Percentiles rank a stretch among this genome's conserved stretches.
These are phyloP conservation scores for Apiotrichum siamense DNA, from an alignment of 1,284 basidiomycete genomes.

Conservation along the genomic window DNA sequence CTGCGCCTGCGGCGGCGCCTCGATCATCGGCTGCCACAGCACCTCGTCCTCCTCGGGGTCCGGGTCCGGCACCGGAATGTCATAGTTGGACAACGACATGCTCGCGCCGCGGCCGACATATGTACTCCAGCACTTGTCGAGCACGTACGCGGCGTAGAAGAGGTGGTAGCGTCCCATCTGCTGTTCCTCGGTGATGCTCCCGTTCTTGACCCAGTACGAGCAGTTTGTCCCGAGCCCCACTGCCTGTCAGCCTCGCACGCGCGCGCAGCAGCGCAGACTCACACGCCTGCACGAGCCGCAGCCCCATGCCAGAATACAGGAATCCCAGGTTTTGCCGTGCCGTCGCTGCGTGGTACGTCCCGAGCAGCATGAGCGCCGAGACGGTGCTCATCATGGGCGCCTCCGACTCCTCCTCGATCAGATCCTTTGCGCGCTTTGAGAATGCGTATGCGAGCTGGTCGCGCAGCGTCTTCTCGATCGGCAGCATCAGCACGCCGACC, in stretches of 20 bases:
- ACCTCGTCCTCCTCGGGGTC: constrained; percentile 18
- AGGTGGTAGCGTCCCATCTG: constrained; percentile 23
- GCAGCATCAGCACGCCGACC: constrained; percentile 13
- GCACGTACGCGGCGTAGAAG: constrained; percentile 25
- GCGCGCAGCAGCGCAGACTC: background rate
- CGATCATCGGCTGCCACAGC: constrained; percentile 16
- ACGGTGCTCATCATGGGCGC: constrained; percentile 30
- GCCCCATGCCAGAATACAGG: constrained; percentile 21
- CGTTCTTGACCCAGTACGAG: constrained; percentile 25
- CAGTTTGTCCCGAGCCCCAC: constrained; percentile 33
- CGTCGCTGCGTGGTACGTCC: constrained; percentile 22
- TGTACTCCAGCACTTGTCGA: constrained; percentile 33
- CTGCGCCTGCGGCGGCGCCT: background rate
- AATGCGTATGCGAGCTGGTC: constrained; percentile 17
- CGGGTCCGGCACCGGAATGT: constrained; percentile 14
- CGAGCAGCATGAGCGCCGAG: constrained; percentile 31
- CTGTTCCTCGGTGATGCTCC: constrained; percentile 24
- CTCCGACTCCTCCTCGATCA: constrained; percentile 32
- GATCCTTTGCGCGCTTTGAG: constrained; percentile 20
- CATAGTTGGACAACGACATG: constrained; percentile 15
- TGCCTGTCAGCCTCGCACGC: background rate
- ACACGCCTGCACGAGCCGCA: constrained; percentile 21
- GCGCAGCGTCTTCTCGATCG: constrained; percentile 4
- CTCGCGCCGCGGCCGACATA: constrained; percentile 27
- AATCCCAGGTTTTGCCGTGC: constrained; percentile 26